phyloP scores from a whole-genome alignment of 345 rosid species.

The Gossypium australe region DNA sequence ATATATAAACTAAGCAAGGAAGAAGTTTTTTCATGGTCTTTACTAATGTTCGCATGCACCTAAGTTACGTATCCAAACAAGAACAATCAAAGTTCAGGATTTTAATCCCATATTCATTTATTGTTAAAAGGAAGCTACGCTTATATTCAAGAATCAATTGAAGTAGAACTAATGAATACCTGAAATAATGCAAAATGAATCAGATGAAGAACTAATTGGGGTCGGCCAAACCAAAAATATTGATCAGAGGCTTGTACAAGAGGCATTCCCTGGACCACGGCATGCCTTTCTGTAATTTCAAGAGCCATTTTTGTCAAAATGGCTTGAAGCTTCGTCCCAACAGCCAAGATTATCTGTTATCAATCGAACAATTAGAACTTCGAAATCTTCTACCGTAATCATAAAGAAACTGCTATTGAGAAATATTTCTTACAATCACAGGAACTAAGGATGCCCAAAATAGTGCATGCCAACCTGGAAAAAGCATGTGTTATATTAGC shows the following conservation, averaged over 20 bases:
- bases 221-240: conserved; percentile 83
- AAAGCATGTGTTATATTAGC: conserved; percentile 8
- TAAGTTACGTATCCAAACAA: background rate
- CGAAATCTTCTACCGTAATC: background rate
- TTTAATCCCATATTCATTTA: background rate
- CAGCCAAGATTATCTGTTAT: conserved; percentile 74
- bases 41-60: background rate
- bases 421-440: conserved; percentile 52
- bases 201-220: conserved; percentile 71
- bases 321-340: conserved; percentile 88
- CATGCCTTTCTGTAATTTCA: conserved; percentile 70
- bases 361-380: conserved; percentile 12
- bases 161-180: conserved; percentile 35
- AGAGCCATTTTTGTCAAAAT: conserved; percentile 83
- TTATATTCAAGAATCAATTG: background rate
- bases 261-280: conserved; percentile 95
- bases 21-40: background rate
- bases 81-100: background rate
- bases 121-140: background rate
- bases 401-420: background rate
- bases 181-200: conserved; percentile 89
- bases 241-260: conserved; percentile 88
- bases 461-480: conserved; percentile 69
- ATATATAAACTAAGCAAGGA: background rate
- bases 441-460: conserved; percentile 71